Percentiles rank a stretch among this genome's conserved stretches.
These are phyloP conservation scores for Rostrohypoxylon terebratum DNA, from an alignment of 495 filamentous ascomycete genomes.

Conservation along the genomic window DNA sequence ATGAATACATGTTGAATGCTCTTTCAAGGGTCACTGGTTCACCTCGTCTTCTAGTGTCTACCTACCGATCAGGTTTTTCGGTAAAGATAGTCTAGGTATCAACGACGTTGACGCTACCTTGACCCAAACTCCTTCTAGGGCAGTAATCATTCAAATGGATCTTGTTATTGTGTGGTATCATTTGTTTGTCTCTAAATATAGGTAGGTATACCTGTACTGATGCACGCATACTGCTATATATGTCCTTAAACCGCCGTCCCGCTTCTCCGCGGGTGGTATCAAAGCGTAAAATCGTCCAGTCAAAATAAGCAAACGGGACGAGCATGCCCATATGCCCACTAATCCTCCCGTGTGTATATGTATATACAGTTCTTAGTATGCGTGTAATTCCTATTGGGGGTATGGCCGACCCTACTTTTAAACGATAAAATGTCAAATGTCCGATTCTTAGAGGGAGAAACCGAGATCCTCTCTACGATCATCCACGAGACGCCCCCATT, in stretches of 20 bases:
- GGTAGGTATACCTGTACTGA: not conserved
- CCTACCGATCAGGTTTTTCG: no score
- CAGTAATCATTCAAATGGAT: not conserved
- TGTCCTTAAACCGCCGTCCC: not conserved
- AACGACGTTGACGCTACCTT: not conserved
- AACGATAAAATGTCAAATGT: not conserved
- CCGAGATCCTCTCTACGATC: conserved; percentile 70
- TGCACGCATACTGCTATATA: not conserved
- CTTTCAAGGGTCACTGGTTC: no score
- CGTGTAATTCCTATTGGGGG: not conserved
- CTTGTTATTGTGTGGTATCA: conserved; percentile 10
- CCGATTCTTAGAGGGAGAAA: conserved; percentile 51
- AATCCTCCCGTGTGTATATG: not conserved
- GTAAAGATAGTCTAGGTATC: not conserved
- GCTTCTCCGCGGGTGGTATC: conserved; percentile 10
- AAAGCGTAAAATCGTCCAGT: conserved; percentile 24
- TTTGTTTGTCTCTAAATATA: not conserved
- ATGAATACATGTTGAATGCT: no score
- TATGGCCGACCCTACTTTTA: not conserved
- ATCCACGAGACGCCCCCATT: conserved; percentile 76
- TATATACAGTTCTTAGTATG: conserved; percentile 5
- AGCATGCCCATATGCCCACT: not conserved
- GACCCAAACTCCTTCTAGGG: not conserved
- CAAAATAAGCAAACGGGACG: not conserved
- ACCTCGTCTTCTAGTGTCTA: no score